Base-by-base conservation (phyloP, 2,329 filamentous ascomycete species). In the Colletotrichum sp. region DNA sequence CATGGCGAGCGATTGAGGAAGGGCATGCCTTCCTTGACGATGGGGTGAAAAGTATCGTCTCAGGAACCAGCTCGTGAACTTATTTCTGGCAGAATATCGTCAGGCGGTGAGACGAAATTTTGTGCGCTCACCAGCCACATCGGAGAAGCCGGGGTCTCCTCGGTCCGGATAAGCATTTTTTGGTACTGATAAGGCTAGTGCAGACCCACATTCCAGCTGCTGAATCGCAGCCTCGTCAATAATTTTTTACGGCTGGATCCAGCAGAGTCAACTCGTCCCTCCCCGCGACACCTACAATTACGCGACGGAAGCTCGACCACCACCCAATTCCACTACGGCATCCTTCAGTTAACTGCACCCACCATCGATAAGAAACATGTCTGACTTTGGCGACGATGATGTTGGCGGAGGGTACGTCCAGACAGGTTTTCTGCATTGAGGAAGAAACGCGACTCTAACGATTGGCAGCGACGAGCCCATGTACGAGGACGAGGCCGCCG, bases 371-470 rank as follows among this genome's bases (percentile, higher is more conserved):
- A 52, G 38, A 66, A 85, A 73, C 24, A 95, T 95, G 94, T 95
- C 93, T 85, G 93, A 95, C 86, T 93, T 93, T 86, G 93, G 92
- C 80, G 91, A 93, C 81, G 91, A 93, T 79, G 88, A 87, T 78
- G 74, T 62, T 5, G 75, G 75, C 36, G 75, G 75, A 61, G 75
- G 67, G 72, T 77, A 76, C 21, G 75, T 67, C 52, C 13, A 55
- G 24, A 52, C 65, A 76, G 21, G 36, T 64, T 6, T 6, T 77
- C 34, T 77, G 16, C 43, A 21, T 52, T 52, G 43, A 52, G 16
- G 24, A 8, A 36, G 30, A 34, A 12, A 34, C 34, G 70, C 70
- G 64, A 64, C 64, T 56, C 56, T 75, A 43, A 76, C 71, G 15
- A 24, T 21, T 38, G 7, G 28, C 81, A 94, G 92, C 79, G 93